Conservation (phyloP, 2,329 filamentous ascomycete genomes). For the Trichothecium roseum region DNA sequence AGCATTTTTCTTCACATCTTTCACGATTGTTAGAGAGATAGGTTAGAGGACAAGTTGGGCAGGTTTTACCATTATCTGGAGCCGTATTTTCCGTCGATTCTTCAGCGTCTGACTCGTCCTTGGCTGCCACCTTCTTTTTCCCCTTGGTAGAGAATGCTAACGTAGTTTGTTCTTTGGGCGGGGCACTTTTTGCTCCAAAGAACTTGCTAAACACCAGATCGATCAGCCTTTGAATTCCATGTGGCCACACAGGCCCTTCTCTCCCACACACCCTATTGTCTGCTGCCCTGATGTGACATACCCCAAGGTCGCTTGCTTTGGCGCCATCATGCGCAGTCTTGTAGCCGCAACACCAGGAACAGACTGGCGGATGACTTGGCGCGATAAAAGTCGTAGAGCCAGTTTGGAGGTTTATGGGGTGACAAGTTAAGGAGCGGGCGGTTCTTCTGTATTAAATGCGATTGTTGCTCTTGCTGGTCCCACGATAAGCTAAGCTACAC, state of each 20-base stretch:
- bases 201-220: slow-evolving; percentile 58
- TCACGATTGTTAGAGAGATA: not conserved
- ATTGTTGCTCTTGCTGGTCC: too few relatives aligned
- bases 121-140: slow-evolving; percentile 20
- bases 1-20: slow-evolving; percentile 1
- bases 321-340: slow-evolving; percentile 25
- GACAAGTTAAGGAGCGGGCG: too few relatives aligned
- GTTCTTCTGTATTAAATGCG: too few relatives aligned
- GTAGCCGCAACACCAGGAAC: not conserved
- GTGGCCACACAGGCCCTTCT: not conserved
- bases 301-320: slow-evolving; percentile 77
- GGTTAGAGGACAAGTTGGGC: slow-evolving; percentile 4
- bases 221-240: not conserved
- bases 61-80: slow-evolving; percentile 23
- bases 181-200: slow-evolving; percentile 51
- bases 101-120: slow-evolving; percentile 17
- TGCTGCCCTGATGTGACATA: slow-evolving; percentile 69
- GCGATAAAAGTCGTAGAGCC: slow-evolving; percentile 6
- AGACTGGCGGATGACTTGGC: slow-evolving; percentile 5
- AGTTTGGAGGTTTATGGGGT: slow-evolving; percentile 2
- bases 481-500: not conserved
- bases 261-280: slow-evolving; percentile 52
- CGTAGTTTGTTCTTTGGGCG: slow-evolving; percentile 65
- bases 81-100: slow-evolving; percentile 26
- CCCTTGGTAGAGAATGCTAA: slow-evolving; percentile 61